Evolutionary conservation across 805 yeast species (phyloP).

Genomic region (Starmera dryadoides): DNA sequence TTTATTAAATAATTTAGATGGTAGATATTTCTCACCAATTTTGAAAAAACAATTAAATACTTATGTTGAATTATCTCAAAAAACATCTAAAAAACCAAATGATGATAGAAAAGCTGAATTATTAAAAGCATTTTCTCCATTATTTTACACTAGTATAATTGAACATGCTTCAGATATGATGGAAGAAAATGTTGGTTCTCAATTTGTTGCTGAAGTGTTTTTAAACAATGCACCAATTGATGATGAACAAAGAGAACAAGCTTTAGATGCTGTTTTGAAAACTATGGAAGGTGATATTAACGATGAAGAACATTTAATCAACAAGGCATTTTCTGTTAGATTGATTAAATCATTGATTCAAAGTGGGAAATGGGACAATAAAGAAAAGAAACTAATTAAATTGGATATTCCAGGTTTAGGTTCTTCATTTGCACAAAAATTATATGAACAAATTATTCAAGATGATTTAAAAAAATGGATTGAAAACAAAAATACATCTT

Average conservation of each 20-base stretch:
- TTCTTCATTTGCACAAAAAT: constrained; percentile 47
- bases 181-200: constrained; percentile 73
- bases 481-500: constrained; percentile 60
- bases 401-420: constrained; percentile 45
- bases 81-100: constrained; percentile 82
- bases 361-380: constrained; percentile 77
- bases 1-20: constrained; percentile 69
- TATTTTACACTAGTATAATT: constrained; percentile 48
- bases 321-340: constrained; percentile 68
- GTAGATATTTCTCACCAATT: constrained; percentile 75
- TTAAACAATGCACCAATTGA: constrained; percentile 43
- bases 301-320: constrained; percentile 60
- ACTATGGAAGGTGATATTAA: constrained; percentile 58
- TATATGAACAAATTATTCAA: constrained; percentile 47
- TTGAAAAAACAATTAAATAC: constrained; percentile 50
- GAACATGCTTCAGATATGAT: constrained; percentile 46
- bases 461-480: constrained; percentile 61
- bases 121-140: constrained; percentile 55
- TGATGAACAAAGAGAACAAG: constrained; percentile 33
- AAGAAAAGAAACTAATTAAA: constrained; percentile 43
- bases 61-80: constrained; percentile 53
- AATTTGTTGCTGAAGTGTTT: constrained; percentile 70
- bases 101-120: constrained; percentile 70
- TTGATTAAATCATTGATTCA: constrained; percentile 70
- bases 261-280: constrained; percentile 51